Percentiles rank a stretch among this genome's conserved stretches.
phyloP scores from a whole-genome alignment of 2,329 filamentous ascomycete species.

The Fusarium equiseti region DNA sequence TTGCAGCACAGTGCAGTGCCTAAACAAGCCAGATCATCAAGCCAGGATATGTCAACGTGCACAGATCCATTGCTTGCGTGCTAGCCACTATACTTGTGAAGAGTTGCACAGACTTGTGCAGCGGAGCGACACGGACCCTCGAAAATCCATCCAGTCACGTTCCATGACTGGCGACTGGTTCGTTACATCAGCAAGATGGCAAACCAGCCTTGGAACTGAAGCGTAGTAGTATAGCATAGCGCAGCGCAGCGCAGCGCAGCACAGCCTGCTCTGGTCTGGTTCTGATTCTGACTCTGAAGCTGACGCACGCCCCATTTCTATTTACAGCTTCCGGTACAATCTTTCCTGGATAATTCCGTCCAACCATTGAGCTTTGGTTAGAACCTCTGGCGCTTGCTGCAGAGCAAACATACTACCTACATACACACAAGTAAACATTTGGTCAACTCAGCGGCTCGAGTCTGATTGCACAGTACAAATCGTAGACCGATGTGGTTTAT shows the following conservation, averaged over 20 bases:
- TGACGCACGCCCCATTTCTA: slow-evolving; percentile 39
- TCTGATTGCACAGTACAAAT: neutral
- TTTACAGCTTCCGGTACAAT: slow-evolving; percentile 28
- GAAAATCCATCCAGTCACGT: slow-evolving; percentile 29
- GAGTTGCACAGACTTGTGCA: slow-evolving; percentile 35
- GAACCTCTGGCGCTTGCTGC: slow-evolving; percentile 33
- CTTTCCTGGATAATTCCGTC: slow-evolving; percentile 10
- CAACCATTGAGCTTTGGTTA: slow-evolving; percentile 10
- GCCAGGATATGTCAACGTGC: slow-evolving; percentile 10
- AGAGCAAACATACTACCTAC: slow-evolving; percentile 15
- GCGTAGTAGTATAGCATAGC: neutral
- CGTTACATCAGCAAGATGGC: slow-evolving; percentile 7
- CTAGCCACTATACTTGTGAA: slow-evolving; percentile 19
- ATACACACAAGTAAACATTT: slow-evolving; percentile 28
- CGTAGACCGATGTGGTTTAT: slow-evolving; percentile 9
- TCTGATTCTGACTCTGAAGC: neutral
- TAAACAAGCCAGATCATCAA: slow-evolving; percentile 8
- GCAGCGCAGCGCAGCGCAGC: neutral
- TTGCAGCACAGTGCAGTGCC: slow-evolving; percentile 5
- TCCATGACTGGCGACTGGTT: slow-evolving; percentile 26
- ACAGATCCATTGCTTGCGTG: slow-evolving; percentile 22
- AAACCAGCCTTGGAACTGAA: slow-evolving; percentile 13
- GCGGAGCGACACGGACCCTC: slow-evolving; percentile 26
- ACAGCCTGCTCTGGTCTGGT: slow-evolving; percentile 25
- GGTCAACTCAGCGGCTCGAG: slow-evolving; percentile 14